Percentiles rank a stretch among this genome's conserved stretches.
These are phyloP conservation scores for Zasmidium cellare DNA, from an alignment of 2,329 filamentous ascomycete genomes.

Conservation along the genomic window DNA sequence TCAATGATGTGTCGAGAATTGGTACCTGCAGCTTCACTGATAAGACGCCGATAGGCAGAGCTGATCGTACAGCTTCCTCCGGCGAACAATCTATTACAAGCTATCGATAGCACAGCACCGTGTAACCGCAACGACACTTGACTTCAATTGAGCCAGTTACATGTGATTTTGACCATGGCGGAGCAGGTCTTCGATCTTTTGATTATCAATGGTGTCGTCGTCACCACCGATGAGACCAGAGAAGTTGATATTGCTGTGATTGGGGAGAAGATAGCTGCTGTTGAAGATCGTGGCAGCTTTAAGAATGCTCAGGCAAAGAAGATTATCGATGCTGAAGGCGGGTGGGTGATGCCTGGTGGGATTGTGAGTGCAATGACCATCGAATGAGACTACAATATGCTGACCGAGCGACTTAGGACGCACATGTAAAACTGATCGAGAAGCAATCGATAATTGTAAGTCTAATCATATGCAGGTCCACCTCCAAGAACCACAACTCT, in stretches of 20 bases:
- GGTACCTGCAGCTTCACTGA: slow-evolving; percentile 6
- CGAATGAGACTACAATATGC: no score
- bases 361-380: slow-evolving; percentile 1
- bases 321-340: slow-evolving; percentile 46
- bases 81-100: slow-evolving; percentile 1
- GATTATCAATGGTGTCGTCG: slow-evolving; percentile 45
- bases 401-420: slow-evolving; percentile 36
- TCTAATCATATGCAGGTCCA: slow-evolving; percentile 46
- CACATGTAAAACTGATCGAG: slow-evolving; percentile 23
- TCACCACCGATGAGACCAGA: slow-evolving; percentile 40
- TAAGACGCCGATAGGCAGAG: slow-evolving; percentile 9
- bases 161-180: neutral
- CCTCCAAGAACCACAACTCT: slow-evolving; percentile 47
- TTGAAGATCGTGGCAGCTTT: slow-evolving; percentile 36
- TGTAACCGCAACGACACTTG: no score
- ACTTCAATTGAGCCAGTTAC: neutral
- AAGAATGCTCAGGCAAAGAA: slow-evolving; percentile 30
- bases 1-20: neutral
- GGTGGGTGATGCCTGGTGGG: slow-evolving; percentile 44
- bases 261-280: slow-evolving; percentile 41
- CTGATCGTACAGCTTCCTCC: neutral
- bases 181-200: slow-evolving; percentile 36
- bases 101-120: neutral
- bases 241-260: slow-evolving; percentile 47
- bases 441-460: no score